Evolutionary conservation across 1,139 yeast species (phyloP), one percentile per base, ranked within the genome.

Genomic region (Scheffersomyces segobiensis): DNA sequence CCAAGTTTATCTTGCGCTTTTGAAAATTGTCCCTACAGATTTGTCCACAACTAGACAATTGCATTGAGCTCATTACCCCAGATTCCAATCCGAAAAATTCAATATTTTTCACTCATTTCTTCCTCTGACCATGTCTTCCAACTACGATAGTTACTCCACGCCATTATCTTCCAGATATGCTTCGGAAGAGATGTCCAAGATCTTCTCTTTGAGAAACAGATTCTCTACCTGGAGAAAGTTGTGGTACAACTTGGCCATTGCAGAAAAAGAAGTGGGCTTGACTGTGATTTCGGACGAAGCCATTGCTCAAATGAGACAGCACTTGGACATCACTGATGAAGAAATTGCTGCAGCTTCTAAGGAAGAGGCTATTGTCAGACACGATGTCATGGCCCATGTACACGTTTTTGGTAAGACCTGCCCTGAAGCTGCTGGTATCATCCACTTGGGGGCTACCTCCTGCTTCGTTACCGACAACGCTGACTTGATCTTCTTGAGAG

Each of bases 301-400:
- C 56, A 85, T 95, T 65, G 89, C 84, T 69, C 91, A 95, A 80
- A 89, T 95, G 93, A 80, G 84, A 63, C 75, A 82, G 22, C 89
- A 95, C 74, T 79, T 93, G 69, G 85, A 78, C 58, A 92, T 95
- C 77, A 88, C 98, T 22, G 98, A 95, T 74, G 95, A 91, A 66
- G 98, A 96, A 71, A 92, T 96, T 65, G 91, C 82, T 57, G 91
- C 82, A 60, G 98, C 99, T 52, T 81, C 95, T 57, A 86, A 86
- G 70, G 98, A 95, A 79, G 99, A 95, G 77, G 97, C 98, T 59
- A 93, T 90, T 74, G 98, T 95, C 58, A 90, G 99, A 81, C 99
- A 95, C 77, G 99, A 95, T 75, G 99, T 95, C 67, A 95, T 95
- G 99, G 97, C 99, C 59, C 99, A 95, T 69, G 98, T 95, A 61